Evolutionary conservation across 768 basidiomycete species (phyloP).

Genomic region (Tremella fuciformis): DNA sequence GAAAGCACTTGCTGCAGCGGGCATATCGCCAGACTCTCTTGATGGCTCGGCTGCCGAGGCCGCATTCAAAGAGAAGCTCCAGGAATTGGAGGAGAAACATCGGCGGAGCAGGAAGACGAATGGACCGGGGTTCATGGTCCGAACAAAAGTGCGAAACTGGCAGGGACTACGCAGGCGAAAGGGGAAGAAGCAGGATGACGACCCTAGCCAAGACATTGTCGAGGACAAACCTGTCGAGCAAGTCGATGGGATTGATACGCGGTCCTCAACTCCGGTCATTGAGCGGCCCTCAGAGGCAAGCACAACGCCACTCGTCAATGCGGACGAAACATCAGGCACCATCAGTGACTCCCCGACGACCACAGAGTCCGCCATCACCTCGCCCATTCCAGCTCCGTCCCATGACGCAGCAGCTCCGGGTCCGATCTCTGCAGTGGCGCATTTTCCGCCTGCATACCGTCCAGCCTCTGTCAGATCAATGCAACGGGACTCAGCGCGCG

Average conservation of each 20-base stretch:
- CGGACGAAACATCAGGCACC: no score
- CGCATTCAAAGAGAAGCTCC: conserved; percentile 33
- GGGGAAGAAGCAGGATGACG: conserved; percentile 13
- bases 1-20: conserved; percentile 40
- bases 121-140: conserved; percentile 22
- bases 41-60: conserved; percentile 25
- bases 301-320: no score
- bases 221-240: conserved; percentile 24
- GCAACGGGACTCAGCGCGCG: conserved; percentile 10
- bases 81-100: conserved; percentile 34
- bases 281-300: no score
- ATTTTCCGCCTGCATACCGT: conserved; percentile 45
- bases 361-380: neutral
- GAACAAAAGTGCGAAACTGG: conserved; percentile 37
- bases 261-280: no score
- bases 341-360: no score
- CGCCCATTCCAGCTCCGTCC: conserved; percentile 3
- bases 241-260: conserved; percentile 1
- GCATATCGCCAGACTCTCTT: conserved; percentile 27
- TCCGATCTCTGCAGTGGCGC: no score
- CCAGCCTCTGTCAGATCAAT: conserved; percentile 34
- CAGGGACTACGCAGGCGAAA: conserved; percentile 21
- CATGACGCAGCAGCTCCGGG: no score
- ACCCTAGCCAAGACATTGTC: conserved; percentile 6
- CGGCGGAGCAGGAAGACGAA: conserved; percentile 22